These are phyloP conservation scores for Clavispora santaluciae DNA, from an alignment of 805 yeast genomes.

Conservation along the genomic window DNA sequence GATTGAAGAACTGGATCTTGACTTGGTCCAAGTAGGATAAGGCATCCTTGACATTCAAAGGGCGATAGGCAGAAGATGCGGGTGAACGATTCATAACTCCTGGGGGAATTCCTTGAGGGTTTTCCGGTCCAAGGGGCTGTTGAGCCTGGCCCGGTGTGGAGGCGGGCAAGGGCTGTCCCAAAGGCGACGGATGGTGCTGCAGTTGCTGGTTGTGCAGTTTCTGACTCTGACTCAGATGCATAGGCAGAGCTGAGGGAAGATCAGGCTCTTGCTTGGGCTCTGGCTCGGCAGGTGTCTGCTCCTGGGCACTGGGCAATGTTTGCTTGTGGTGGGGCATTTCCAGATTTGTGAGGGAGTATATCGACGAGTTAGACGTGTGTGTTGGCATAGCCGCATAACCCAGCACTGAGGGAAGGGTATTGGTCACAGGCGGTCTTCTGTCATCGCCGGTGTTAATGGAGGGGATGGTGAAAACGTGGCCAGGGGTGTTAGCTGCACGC, in stretches of 20 bases:
- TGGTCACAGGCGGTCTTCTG: conserved; percentile 8
- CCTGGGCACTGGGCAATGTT: conserved; percentile 21
- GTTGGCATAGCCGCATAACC: conserved; percentile 15
- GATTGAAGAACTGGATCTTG: conserved; percentile 82
- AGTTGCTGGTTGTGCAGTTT: conserved; percentile 17
- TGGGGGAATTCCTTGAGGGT: conserved; percentile 10
- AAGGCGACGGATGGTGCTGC: conserved; percentile 18
- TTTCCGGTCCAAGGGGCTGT: conserved; percentile 2
- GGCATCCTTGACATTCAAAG: conserved; percentile 94
- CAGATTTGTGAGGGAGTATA: conserved; percentile 8
- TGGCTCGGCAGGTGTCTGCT: conserved; percentile 19
- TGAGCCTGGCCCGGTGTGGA: conserved; percentile 17
- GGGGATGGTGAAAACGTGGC: conserved; percentile 46
- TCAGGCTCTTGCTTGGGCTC: conserved; percentile 3
- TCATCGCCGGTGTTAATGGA: conserved; percentile 38
- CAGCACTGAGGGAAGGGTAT: conserved; percentile 13
- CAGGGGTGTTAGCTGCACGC: conserved; percentile 32
- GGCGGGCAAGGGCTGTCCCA: conserved; percentile 1
- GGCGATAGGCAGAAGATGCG: conserved; percentile 53
- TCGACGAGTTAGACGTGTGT: conserved; percentile 13
- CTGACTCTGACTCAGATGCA: conserved; percentile 12
- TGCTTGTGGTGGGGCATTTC: conserved; percentile 24
- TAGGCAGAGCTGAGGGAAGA: neutral
- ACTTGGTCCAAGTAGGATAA: conserved; percentile 93
- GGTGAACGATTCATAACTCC: conserved; percentile 38